Evolutionary conservation across 2,329 filamentous ascomycete species (phyloP), one percentile per base, ranked within the genome.

Genomic region (Colletotrichum musicola): DNA sequence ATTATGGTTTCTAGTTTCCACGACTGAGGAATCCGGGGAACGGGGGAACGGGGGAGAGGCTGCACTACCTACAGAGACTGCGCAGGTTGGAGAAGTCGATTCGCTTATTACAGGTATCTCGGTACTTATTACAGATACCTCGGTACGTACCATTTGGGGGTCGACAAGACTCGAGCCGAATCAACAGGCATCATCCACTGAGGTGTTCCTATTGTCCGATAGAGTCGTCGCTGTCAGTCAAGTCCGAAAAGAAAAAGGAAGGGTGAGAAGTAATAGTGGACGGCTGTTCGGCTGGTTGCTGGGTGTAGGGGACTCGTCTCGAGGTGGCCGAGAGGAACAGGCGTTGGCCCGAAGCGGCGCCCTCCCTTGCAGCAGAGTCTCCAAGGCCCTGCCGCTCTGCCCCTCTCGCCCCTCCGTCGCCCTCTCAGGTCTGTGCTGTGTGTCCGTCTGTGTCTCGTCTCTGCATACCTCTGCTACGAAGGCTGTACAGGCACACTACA

Each of bases 341-440:
- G 64, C 64, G 60, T 64, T 68, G 60, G 64, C 64, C 64, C 64
- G 61, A 64, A 58, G 54, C 42, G 54, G 61, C 54, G 13, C 27
- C 49, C 27, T 55, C 63, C 57, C 57, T 66, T 66, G 57, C 57
- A 44, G n/a, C 10, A 20, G 46, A 59, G 22, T 35, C 10, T 9
- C 7, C 30, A 35, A 40, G 27, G 51, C 51, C 47, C 25, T 46
- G 22, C 12, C 44, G 40, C 30, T 51, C 20, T 60, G 38, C 38
- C 40, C 25, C 60, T 57, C 53, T 44, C 56, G 30, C 44, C 56
- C 56, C 56, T 49, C 27, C 56, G 22, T 47, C 4, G 5, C 20
- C 49, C 14, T 30, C 50, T 47, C 56, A 47, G 20, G 40, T 61
- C 56, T n/a, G n/a, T n/a, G n/a, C n/a, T 55, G 40, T 64, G 22